Base-by-base conservation (phyloP, 2,329 filamentous ascomycete genomes). In the Pseudocercospora vitis region DNA sequence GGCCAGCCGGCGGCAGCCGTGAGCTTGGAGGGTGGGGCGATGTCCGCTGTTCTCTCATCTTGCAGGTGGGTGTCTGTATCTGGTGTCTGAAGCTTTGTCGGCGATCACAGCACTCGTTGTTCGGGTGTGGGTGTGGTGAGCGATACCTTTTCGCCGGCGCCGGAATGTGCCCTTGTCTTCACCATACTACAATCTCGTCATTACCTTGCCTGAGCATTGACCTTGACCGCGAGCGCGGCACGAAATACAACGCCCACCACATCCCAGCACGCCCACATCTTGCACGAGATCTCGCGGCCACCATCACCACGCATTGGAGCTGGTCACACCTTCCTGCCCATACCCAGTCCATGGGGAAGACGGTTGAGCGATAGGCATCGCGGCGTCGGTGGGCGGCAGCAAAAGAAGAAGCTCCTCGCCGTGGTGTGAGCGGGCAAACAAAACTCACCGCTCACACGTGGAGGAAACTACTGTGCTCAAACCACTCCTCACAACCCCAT, bases 381-480 rank as follows among this genome's bases (percentile, higher is more conserved):
- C 42, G 6, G 42, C 46, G 32, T 48, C 46, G 46, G 46, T 31
- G 35, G 46, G 46, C 46, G 21, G 46, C 46, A 48, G 46, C 46
- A 48, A n/a, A n/a, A n/a, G 11, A 35, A 48, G 31, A 33, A 37
- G 46, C 32, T 23, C 24, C 46, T 48, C 14, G 46, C 46, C 46
- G 44, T 47, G 18, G 31, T 8, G n/a, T 48, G 46, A 37, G 31
- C 31, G 35, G 46, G 46, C 46, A 18, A 26, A 3, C 46, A n/a
- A n/a, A 21, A 18, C 46, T 37, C 46, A 48, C 46, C 46, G 46
- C 46, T 37, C 26, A 24, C 40, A n/a, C 29, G 29, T 37, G 45
- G 28, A 33, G 14, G 45, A 48, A 33, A 9, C 16, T 19, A 14
- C 14, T 14, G 31, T 5, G 16, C 18, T 4, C 16, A 35, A 11